Percentiles rank a stretch among this genome's conserved stretches.
These are phyloP conservation scores for Tylopilus subfusipes DNA, from an alignment of 768 basidiomycete species.

Conservation along the genomic window DNA sequence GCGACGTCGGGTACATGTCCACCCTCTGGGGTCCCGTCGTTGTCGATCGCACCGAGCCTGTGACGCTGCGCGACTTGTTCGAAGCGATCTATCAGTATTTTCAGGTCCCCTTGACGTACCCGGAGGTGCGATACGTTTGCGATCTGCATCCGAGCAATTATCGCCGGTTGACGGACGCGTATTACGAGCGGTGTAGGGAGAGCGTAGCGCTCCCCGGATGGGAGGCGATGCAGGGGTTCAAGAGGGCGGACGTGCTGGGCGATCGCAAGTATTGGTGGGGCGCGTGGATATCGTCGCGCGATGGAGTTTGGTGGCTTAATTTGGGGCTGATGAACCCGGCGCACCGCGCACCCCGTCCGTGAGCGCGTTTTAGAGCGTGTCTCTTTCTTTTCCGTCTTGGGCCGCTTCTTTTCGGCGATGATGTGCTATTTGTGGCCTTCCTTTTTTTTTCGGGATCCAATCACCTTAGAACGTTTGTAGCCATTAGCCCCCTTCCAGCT, in stretches of 20 bases:
- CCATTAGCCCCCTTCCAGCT: conserved; percentile 4
- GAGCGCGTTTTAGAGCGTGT: neutral
- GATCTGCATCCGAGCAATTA: conserved; percentile 18
- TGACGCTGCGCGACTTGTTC: conserved; percentile 46
- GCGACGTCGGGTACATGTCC: conserved; percentile 22
- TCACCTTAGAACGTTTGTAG: conserved; percentile 11
- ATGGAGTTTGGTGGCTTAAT: conserved; percentile 44
- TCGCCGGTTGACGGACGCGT: conserved; percentile 26
- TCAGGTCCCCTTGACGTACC: conserved; percentile 38
- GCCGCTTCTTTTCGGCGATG: neutral
- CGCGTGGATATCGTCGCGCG: conserved; percentile 26
- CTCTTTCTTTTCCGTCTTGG: neutral
- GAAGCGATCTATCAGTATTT: conserved; percentile 49
- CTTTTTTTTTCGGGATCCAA: neutral
- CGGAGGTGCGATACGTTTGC: conserved; percentile 26
- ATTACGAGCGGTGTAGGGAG: conserved; percentile 35
- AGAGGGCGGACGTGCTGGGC: conserved; percentile 50
- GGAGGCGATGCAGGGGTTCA: conserved; percentile 39
- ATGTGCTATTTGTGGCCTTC: neutral
- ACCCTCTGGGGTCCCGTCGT: conserved; percentile 49
- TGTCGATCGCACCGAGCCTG: conserved; percentile 31
- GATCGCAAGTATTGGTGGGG: conserved; percentile 46
- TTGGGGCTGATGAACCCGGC: conserved; percentile 38
- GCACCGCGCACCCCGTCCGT: conserved; percentile 7
- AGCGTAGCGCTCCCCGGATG: conserved; percentile 39